Conservation (phyloP, 768 basidiomycete genomes). For the Tephrocybe sp. region DNA sequence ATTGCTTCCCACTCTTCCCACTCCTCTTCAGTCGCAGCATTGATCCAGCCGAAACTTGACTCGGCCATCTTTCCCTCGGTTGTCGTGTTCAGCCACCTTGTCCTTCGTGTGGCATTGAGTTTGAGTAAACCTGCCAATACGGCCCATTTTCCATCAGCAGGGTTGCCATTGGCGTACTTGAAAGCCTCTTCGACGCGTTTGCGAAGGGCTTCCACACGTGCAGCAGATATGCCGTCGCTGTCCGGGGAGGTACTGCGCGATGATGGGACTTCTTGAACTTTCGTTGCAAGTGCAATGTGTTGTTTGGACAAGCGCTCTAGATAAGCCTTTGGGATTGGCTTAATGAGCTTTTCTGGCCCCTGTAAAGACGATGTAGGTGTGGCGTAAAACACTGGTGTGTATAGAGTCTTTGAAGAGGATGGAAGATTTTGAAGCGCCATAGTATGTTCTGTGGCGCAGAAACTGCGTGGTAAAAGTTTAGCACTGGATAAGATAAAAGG, state of each 20-base stretch:
- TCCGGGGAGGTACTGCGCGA: conserved; percentile 18
- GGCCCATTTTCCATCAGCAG: conserved; percentile 49
- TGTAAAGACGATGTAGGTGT: conserved; percentile 12
- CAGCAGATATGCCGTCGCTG: conserved; percentile 10
- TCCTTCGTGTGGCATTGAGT: conserved; percentile 39
- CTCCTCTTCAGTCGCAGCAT: conserved; percentile 45
- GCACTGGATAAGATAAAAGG: too few relatives aligned
- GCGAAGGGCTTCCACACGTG: conserved; percentile 30
- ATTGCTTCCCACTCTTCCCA: conserved; percentile 48
- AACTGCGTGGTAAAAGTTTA: too few relatives aligned
- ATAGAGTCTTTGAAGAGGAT: conserved; percentile 15
- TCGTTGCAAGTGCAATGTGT: conserved; percentile 26
- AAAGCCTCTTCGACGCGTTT: conserved; percentile 35
- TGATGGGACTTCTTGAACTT: conserved; percentile 27
- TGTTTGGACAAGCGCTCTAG: conserved; percentile 22
- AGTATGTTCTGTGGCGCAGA: conserved; percentile 6
- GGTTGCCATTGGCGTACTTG: conserved; percentile 33
- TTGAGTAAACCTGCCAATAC: conserved; percentile 38
- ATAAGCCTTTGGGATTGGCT: conserved; percentile 16
- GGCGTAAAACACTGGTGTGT: conserved; percentile 20
- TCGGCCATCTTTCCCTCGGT: conserved; percentile 21
- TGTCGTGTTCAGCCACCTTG: conserved; percentile 27
- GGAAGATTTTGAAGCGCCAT: neutral
- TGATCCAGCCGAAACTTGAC: conserved; percentile 33
- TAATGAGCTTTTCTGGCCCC: neutral